Evolutionary conservation across 208 protist genomes (phyloP).

Genomic region (Leishmania major): DNA sequence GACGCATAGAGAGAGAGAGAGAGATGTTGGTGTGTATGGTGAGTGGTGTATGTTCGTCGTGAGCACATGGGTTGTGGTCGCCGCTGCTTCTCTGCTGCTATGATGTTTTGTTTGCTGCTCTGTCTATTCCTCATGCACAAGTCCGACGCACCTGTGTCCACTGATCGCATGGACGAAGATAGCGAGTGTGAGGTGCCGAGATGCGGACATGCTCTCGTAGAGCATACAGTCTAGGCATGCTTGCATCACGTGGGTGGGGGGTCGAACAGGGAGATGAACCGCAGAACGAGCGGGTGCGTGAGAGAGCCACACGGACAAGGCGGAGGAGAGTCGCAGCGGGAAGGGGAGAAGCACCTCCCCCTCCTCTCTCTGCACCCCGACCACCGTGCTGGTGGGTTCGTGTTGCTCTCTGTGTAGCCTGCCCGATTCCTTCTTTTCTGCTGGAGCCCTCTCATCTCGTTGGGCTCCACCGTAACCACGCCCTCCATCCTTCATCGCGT

Average conservation of each 20-base stretch:
- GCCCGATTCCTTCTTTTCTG: neutral
- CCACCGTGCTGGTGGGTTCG: neutral
- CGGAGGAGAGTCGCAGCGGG: neutral
- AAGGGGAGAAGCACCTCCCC: neutral
- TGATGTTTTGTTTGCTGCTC: neutral
- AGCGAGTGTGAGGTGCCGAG: neutral
- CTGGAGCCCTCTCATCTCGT: neutral
- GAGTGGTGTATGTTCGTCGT: neutral
- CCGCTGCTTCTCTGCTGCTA: neutral
- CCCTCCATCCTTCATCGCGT: neutral
- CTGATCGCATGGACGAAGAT: neutral
- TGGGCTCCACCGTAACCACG: neutral
- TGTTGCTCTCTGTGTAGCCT: neutral
- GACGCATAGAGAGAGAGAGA: neutral
- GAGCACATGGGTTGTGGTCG: neutral
- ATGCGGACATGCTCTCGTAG: neutral
- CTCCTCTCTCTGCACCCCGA: neutral
- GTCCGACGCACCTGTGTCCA: neutral
- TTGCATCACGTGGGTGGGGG: neutral
- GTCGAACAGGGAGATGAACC: neutral
- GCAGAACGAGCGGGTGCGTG: neutral
- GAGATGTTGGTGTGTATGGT: neutral
- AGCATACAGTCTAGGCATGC: neutral
- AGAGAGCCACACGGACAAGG: neutral
- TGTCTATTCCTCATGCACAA: neutral